Base-by-base conservation (phyloP, 2,329 filamentous ascomycete species). In the Capronia coronata region DNA sequence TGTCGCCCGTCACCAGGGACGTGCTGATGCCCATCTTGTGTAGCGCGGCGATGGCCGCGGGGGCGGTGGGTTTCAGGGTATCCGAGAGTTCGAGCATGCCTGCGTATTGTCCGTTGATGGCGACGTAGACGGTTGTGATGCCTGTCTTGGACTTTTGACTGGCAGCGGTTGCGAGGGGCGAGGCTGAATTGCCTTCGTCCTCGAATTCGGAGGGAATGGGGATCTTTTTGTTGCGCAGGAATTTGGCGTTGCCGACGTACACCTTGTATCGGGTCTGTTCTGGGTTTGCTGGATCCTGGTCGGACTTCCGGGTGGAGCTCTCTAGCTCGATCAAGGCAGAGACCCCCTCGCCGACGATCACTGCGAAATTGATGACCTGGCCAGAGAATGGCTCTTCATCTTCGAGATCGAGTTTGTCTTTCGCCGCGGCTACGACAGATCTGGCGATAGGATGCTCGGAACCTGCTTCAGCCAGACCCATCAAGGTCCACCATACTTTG, bases 391-490 rank as follows among this genome's bases (percentile, higher is more conserved):
- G 78, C 6, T 79, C 84, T 50, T 94, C 88, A 1, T 75, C 66
- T 13, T 80, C 82, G 32, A 95, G 67, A 2, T 81, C 82, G 7
- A 96, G 80, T 64, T 91, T 80, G 1, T 78, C 73, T 60, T 87
- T 90, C 2, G 91, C 89, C 22, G 82, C 82, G 1, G 71, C 69
- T 4, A 94, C 73, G 44, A 97, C 86, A 11, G 93, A 91, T 62
- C 83, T 87, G n/a, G 90, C 93, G 49, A 97, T 86, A 1, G 93
- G 93, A 64, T 98, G 93, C 68, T 98, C 93, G 63, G 88, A 95
- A 57, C 87, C 86, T 79, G 89, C 89, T 71, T 98, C 93, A 0
- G 91, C 85, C n/a, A 97, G 82, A 38, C 90, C 93, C 49, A 98
- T 82, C 53, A 96, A 77, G n/a, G 86, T 82, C 93, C 93, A 98